Evolutionary conservation across 208 protist species (phyloP).

Genomic region (Trypanosoma congolense): DNA sequence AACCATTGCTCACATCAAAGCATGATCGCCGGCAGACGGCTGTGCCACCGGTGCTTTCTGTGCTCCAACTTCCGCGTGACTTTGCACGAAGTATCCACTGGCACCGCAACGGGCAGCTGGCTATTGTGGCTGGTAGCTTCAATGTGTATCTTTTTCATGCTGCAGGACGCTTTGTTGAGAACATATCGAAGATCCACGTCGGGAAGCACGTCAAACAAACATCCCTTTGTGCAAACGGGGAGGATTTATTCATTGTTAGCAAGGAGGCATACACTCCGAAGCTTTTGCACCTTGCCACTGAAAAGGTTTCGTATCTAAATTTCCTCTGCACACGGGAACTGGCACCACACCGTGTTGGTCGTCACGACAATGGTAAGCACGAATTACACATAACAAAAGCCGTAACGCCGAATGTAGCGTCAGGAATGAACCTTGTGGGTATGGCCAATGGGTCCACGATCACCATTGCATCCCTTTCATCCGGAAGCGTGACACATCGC

Average conservation of each 20-base stretch:
- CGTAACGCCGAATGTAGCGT: conserved; percentile 18
- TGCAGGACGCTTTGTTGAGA: conserved; percentile 75
- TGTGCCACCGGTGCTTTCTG: conserved; percentile 54
- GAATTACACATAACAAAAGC: conserved; percentile 60
- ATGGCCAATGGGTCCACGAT: conserved; percentile 56
- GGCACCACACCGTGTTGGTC: conserved; percentile 56
- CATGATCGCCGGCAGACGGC: conserved; percentile 34
- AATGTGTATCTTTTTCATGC: conserved; percentile 84
- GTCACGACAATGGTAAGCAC: conserved; percentile 47
- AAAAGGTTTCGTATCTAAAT: conserved; percentile 49
- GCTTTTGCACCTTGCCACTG: conserved; percentile 54
- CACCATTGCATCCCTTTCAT: conserved; percentile 55
- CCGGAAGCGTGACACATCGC: conserved; percentile 51
- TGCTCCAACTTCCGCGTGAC: conserved; percentile 67
- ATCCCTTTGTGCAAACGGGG: conserved; percentile 54
- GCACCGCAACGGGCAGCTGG: conserved; percentile 80
- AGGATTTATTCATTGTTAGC: conserved; percentile 60
- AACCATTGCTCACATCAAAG: conserved; percentile 59
- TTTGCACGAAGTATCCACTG: conserved; percentile 66
- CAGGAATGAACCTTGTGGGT: conserved; percentile 20
- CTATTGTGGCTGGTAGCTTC: conserved; percentile 64
- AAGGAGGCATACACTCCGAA: conserved; percentile 58
- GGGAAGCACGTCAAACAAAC: conserved; percentile 36
- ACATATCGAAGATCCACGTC: conserved; percentile 64
- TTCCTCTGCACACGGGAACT: conserved; percentile 71